A percentile compares a stretch with the other conserved stretches of the same genome.
These are phyloP conservation scores for Colletotrichum cereale DNA, from an alignment of 2,329 filamentous ascomycete species.

Conservation along the genomic window DNA sequence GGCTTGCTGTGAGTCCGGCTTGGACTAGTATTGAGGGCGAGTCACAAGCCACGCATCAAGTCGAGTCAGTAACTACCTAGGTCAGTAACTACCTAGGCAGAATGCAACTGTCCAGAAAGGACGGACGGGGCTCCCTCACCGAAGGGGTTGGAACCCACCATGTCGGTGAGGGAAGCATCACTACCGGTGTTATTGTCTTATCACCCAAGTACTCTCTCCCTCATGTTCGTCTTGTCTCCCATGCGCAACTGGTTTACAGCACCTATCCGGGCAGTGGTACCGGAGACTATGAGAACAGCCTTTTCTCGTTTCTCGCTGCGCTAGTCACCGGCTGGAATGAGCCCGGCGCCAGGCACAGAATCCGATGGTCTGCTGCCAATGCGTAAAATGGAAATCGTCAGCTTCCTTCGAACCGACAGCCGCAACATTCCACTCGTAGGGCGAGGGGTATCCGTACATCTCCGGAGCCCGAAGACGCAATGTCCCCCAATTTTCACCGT, in stretches of 20 bases:
- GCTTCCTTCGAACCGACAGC: background rate
- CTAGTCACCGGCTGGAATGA: background rate
- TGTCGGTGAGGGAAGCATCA: background rate
- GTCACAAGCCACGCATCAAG: constrained; percentile 21
- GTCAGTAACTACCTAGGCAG: background rate
- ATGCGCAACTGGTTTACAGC: background rate
- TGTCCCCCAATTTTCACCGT: background rate
- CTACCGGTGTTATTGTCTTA: no score
- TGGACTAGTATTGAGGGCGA: background rate
- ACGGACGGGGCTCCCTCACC: background rate
- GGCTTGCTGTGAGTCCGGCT: constrained; percentile 1
- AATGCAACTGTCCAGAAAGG: background rate
- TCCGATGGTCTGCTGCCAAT: background rate
- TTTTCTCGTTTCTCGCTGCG: background rate
- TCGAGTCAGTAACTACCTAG: constrained; percentile 23
- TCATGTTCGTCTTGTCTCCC: background rate
- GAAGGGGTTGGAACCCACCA: background rate
- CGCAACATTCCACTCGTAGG: background rate
- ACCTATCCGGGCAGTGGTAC: background rate
- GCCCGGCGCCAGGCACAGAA: background rate
- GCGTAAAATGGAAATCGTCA: background rate
- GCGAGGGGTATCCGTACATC: background rate
- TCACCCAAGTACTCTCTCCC: background rate
- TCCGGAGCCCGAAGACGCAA: background rate
- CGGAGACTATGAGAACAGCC: background rate